phyloP scores from a whole-genome alignment of 768 basidiomycete genomes.

The Mrakia blollopis region DNA sequence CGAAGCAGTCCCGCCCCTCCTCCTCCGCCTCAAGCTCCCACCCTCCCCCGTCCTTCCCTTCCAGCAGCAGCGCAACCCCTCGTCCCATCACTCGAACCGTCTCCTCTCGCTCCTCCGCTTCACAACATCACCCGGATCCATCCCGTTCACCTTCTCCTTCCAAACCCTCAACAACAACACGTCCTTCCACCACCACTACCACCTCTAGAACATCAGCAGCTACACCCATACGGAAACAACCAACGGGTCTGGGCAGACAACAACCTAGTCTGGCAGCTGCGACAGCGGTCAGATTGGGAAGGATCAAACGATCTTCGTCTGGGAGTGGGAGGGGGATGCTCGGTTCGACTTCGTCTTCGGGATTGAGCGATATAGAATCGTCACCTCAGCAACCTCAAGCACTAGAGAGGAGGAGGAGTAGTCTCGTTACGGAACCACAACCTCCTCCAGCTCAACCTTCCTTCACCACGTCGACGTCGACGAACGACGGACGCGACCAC shows the following conservation, averaged over 20 bases:
- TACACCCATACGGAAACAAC: neutral
- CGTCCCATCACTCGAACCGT: slow-evolving; percentile 4
- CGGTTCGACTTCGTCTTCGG: neutral
- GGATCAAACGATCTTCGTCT: neutral
- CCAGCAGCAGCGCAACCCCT: slow-evolving; percentile 16
- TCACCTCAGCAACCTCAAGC: neutral
- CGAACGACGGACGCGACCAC: no score
- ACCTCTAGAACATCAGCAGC: neutral
- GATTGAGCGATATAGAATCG: neutral
- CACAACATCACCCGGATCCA: neutral
- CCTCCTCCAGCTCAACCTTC: neutral
- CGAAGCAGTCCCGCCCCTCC: slow-evolving; percentile 26
- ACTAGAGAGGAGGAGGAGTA: no score
- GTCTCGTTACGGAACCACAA: neutral
- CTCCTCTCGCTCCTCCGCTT: slow-evolving; percentile 4
- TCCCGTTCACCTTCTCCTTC: neutral
- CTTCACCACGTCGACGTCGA: neutral
- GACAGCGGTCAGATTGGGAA: neutral
- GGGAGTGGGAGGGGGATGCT: neutral
- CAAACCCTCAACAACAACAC: neutral
- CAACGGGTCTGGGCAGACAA: neutral
- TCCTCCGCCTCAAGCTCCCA: slow-evolving; percentile 19
- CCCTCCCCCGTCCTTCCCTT: neutral
- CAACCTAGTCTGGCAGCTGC: neutral
- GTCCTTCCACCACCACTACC: neutral